phyloP scores from a whole-genome alignment of 2,329 filamentous ascomycete species.

The Sporothrix mexicana region DNA sequence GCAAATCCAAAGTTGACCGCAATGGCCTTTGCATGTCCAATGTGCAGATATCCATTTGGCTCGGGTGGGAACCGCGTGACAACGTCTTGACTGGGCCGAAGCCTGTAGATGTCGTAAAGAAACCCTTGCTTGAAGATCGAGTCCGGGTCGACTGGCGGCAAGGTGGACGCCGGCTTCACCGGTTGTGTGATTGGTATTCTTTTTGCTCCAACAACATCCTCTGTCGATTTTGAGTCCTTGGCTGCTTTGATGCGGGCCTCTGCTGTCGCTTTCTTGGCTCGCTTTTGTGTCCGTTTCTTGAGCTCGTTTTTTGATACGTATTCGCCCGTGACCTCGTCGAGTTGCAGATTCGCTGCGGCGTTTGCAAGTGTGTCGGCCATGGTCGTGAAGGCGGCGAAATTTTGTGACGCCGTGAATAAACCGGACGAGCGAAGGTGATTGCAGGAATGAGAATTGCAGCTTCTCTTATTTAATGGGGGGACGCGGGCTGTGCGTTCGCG shows the following conservation, averaged over 20 bases:
- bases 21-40: slow-evolving; percentile 95
- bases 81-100: slow-evolving; percentile 65
- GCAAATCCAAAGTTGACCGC: slow-evolving; percentile 97
- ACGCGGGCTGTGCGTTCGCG: too few relatives aligned
- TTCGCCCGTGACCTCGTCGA: slow-evolving; percentile 68
- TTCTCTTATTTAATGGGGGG: too few relatives aligned
- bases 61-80: slow-evolving; percentile 80
- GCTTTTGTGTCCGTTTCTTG: slow-evolving; percentile 63
- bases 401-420: too few relatives aligned
- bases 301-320: slow-evolving; percentile 68
- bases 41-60: slow-evolving; percentile 91
- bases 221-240: slow-evolving; percentile 42
- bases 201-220: not conserved
- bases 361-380: slow-evolving; percentile 58
- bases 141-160: slow-evolving; percentile 58
- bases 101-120: slow-evolving; percentile 72
- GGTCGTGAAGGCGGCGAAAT: slow-evolving; percentile 1
- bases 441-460: too few relatives aligned
- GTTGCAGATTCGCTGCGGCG: slow-evolving; percentile 61
- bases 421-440: too few relatives aligned
- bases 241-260: slow-evolving; percentile 41
- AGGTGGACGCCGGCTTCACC: slow-evolving; percentile 37
- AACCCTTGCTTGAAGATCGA: slow-evolving; percentile 83
- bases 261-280: slow-evolving; percentile 62
- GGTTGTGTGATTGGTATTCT: not conserved